These are phyloP conservation scores for Pseudopyricularia cyperi DNA, from an alignment of 2,329 filamentous ascomycete species.

Conservation along the genomic window DNA sequence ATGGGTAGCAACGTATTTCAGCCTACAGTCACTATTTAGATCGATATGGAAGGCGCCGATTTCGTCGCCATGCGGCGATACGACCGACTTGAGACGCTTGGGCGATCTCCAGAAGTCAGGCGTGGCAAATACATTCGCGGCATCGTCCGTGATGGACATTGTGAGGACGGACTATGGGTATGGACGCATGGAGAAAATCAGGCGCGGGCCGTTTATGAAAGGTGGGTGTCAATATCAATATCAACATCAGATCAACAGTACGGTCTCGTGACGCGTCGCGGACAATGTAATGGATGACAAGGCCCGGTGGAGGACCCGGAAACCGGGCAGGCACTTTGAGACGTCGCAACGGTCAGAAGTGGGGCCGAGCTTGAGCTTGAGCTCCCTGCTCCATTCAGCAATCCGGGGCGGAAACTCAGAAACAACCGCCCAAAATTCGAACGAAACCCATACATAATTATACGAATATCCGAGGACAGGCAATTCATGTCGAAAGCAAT, in stretches of 20 bases:
- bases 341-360: not conserved
- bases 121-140: conserved; percentile 47
- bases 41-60: conserved; percentile 29
- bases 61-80: not conserved
- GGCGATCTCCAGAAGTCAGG: conserved; percentile 48
- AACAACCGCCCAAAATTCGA: too few species aligned
- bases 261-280: not conserved
- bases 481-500: too few species aligned
- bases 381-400: not conserved
- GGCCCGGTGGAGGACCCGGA: not conserved
- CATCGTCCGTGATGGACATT: conserved; percentile 11
- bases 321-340: not conserved
- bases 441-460: too few species aligned
- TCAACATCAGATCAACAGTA: too few species aligned
- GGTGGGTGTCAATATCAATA: too few species aligned
- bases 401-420: too few species aligned
- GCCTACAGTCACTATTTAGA: conserved; percentile 15
- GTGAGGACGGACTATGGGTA: not conserved
- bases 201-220: too few species aligned
- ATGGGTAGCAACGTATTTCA: not conserved
- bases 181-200: not conserved
- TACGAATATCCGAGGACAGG: too few species aligned
- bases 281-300: not conserved
- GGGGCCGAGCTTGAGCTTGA: not conserved
- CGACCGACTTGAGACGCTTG: conserved; percentile 19